Conservation (phyloP, 2,329 filamentous ascomycete genomes). For the Beauveria sp. region DNA sequence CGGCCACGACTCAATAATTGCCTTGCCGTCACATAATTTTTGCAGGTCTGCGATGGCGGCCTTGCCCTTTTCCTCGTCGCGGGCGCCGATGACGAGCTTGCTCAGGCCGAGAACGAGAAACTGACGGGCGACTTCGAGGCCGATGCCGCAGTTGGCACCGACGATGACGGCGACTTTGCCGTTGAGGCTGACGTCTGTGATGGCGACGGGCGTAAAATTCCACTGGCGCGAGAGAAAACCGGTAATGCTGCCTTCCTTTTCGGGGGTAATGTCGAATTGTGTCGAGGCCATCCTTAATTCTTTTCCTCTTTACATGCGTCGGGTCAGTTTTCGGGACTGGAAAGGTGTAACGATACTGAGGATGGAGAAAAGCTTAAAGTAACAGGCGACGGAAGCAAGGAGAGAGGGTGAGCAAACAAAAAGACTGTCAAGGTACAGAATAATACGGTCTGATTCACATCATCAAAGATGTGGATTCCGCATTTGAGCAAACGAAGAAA, state of each 20-base stretch:
- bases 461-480: no score
- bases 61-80: constrained; percentile 24
- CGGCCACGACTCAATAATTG: constrained; percentile 21
- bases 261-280: neutral
- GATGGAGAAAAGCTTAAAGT: no score
- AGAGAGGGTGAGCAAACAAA: no score
- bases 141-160: constrained; percentile 28
- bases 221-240: constrained; percentile 9
- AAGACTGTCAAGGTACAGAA: no score
- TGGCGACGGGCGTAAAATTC: neutral
- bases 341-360: no score
- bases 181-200: constrained; percentile 8
- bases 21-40: neutral
- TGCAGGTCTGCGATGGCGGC: constrained; percentile 9
- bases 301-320: no score
- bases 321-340: no score
- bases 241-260: constrained; percentile 5
- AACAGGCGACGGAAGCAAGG: no score
- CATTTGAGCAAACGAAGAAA: no score
- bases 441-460: no score
- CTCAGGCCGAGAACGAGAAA: constrained; percentile 23
- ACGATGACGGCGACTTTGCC: constrained; percentile 24
- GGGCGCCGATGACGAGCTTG: constrained; percentile 28
- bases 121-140: constrained; percentile 26
- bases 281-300: no score